These are phyloP conservation scores for Magnaporthiopsis rhizophila DNA, from an alignment of 2,329 filamentous ascomycete species.

Conservation along the genomic window DNA sequence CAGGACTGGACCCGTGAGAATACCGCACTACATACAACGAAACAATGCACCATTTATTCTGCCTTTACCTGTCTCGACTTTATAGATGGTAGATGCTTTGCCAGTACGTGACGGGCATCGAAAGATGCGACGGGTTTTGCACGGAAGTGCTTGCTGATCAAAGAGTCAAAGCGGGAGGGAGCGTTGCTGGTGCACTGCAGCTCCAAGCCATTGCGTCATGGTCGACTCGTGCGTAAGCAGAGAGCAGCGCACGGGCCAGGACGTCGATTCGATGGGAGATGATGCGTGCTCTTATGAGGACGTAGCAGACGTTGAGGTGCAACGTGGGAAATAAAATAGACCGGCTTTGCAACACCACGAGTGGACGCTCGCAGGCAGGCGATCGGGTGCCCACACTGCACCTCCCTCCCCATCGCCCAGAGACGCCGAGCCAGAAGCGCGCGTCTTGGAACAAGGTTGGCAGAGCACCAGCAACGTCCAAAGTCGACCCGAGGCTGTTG, in stretches of 20 bases:
- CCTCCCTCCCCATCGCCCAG: not conserved
- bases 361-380: no score
- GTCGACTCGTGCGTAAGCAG: not conserved
- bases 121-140: not conserved
- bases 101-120: not conserved
- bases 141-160: not conserved
- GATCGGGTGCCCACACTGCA: no score
- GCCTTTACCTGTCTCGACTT: not conserved
- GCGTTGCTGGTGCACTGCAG: not conserved
- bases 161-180: not conserved
- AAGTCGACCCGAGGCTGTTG: not conserved
- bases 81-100: not conserved
- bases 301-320: no score
- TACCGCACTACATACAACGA: no score
- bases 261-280: not conserved
- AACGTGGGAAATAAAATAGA: no score
- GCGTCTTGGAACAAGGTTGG: not conserved
- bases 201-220: not conserved
- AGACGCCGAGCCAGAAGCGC: not conserved
- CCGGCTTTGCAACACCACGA: no score
- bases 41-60: no score
- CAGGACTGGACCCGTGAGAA: no score
- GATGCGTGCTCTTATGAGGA: not conserved
- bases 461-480: not conserved
- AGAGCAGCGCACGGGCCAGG: not conserved